Conservation (phyloP, 345 rosid species). For the Citrus unshiu region DNA sequence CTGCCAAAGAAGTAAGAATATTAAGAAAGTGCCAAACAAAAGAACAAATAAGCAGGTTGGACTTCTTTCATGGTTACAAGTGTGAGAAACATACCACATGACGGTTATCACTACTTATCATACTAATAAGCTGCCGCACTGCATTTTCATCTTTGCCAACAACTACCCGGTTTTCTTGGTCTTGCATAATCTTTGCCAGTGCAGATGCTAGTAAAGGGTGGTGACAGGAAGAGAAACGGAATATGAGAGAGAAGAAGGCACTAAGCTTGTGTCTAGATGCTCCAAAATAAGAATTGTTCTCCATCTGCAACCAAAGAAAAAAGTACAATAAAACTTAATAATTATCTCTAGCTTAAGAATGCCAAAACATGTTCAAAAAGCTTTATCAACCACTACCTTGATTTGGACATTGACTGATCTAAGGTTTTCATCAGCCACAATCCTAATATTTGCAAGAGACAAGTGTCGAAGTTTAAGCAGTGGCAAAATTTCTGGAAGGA, state of each 20-base stretch:
- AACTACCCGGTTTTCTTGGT: constrained; percentile 79
- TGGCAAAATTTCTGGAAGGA: constrained; percentile 96
- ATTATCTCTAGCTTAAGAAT: neutral
- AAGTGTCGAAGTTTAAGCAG: constrained; percentile 84
- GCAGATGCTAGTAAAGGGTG: constrained; percentile 98
- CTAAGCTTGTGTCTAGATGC: constrained; percentile 94
- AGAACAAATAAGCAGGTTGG: constrained; percentile 2
- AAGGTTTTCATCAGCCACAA: constrained; percentile 85
- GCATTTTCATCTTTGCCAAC: constrained; percentile 99
- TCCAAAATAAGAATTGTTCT: constrained; percentile 89
- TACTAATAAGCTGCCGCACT: constrained; percentile 95
- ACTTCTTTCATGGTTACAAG: constrained; percentile 11
- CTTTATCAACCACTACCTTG: constrained; percentile 50
- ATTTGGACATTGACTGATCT: constrained; percentile 89
- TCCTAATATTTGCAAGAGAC: constrained; percentile 88
- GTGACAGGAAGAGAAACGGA: constrained; percentile 97
- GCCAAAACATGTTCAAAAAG: neutral
- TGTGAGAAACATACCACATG: constrained; percentile 69
- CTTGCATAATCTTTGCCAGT: constrained; percentile 94
- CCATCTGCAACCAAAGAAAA: constrained; percentile 57
- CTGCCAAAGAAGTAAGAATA: constrained; percentile 43
- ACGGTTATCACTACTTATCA: constrained; percentile 92
- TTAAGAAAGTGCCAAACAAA: constrained; percentile 19
- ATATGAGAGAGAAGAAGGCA: constrained; percentile 96
- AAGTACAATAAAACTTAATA: neutral